Base-by-base conservation (phyloP, 495 filamentous ascomycete genomes). In the Penicillium pulvis region DNA sequence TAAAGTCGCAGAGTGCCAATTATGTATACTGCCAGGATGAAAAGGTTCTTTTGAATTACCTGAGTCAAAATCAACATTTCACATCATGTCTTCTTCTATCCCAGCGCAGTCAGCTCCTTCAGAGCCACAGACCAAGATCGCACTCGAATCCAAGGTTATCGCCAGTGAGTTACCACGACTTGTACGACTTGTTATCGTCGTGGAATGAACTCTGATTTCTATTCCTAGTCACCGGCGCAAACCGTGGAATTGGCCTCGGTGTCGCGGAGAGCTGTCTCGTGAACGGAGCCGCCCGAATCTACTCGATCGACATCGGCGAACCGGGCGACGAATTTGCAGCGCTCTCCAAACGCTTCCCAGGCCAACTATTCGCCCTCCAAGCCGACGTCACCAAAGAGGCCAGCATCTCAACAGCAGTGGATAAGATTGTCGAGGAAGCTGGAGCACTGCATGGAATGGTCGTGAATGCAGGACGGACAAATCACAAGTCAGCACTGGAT, bases 401-500 rank as follows among this genome's bases (percentile, higher is more conserved):
- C 9, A 74, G 60, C 47, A 70, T 80, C 19, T 63, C 67, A 1
- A 62, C 67, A 2, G 72, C 75, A 8, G 64, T 80, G 10, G 72
- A 77, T 55, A 50, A 64, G 11, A 73, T 79, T 35, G 62, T 77
- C 14, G 65, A 59, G 14, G 62, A 67, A 14, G 65, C 67, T 17
- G 73, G 70, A 23, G 66, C 64, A 3, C 56, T 76, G 19, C 71
- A 77, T 49, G 73, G 73, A 24, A 71, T 75, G 65, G 68, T 77
- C 19, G 69, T 63, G 26, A 77, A 75, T 33, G 75, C 77, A 6
- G 75, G 77, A n/a, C 72, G 73, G 54, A 80, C 75, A 10, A 71
- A 79, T 33, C 77, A 78, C 57, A 74, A 76, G 53, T 69, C 75
- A 1, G 75, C 75, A 1, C 66, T 79, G 24, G 69, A 80, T 46